Evolutionary conservation across 169 alveolate species (phyloP), one percentile per base, ranked within the genome.

Genomic region (Plasmodium falciparum): DNA sequence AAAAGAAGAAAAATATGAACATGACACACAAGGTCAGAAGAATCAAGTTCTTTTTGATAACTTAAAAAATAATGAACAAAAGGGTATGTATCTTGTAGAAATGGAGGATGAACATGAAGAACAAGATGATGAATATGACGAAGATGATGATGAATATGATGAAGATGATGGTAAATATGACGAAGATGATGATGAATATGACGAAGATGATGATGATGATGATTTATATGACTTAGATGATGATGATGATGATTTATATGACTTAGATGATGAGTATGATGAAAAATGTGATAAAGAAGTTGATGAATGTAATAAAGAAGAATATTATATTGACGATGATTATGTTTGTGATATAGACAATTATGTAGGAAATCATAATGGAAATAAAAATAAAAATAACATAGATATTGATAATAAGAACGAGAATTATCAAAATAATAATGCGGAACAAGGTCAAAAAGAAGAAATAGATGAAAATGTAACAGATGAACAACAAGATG

Each of bases 1-100:
- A 4, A 59, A 76, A 15, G 69, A 49, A 15, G 73, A 65, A 6
- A 75, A 76, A n/a, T 63, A 76, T 0, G 89, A 76, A 26, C 76
- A 76, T n/a, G 63, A 63, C 0, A 58, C 47, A 45, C 17, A 26
- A 45, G 13, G 12, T 58, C n/a, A 54, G 20, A 13, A 54, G 11
- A 54, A 54, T 54, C n/a, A 17, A 7, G 20, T 54, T 54, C 9
- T 12, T 24, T 13, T 26, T 24, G 52, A 63, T 63, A 13, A 29
- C 5, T 7, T 29, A 67, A 12, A 15, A 13, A 39, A 67, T 29
- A 39, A 1, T 33, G 62, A 29, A 15, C 24, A 39, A 5, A 67
- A n/a, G 13, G 39, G 56, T 67, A 67, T 29, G 15, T 13, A 67
- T 33, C 45, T 22, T 11, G 62, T 11, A 20, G n/a, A 74, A 15